Base-by-base conservation (phyloP, 805 yeast species). In the Starmerella khaoyaiensis region DNA sequence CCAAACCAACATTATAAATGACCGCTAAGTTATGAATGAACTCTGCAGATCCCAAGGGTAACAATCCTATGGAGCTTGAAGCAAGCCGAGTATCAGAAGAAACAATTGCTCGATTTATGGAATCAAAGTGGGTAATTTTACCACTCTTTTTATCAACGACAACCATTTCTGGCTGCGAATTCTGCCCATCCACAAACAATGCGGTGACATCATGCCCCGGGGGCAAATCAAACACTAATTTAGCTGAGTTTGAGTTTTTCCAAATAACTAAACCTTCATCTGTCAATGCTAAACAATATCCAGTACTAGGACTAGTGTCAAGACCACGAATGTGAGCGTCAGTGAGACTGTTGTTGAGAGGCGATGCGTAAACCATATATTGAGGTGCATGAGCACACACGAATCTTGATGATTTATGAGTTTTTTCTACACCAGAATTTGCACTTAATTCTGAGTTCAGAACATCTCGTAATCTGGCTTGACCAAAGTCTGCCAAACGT, bases 1-100 rank as follows among this genome's bases (percentile, higher is more conserved):
- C 63, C 4, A 82, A 62, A 2, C 94, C 94, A 1, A 79, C 72
- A 0, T 90, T 86, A 45, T 75, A 82, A 9, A 77, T 65, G 42
- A 69, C 69, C 37, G 72, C 71, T 1, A 77, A 67, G 26, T 64
- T 49, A 1, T 73, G 69, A 14, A 83, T 61, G 21, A 55, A 52
- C 53, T 86, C 96, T 12, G 65, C 62, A 15, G 65, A 55, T 1
- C 61, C 49, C 5, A 76, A 59, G 28, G 62, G 65, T 30, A 17
- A 7, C 12, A 24, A 19, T 19, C 10, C 10, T 18, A 14, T 12
- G 15, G 53, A 52, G 29, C 56, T 56, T 33, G 58, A 58, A 11
- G 5, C n/a, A n/a, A 11, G 32, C 20, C 32, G 7, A 29, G n/a
- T 14, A 6, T 11, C 20, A 8, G 22, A 17, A 46, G 71, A 64